phyloP scores from a whole-genome alignment of 2,329 filamentous ascomycete species.

The Penicillium sp. region DNA sequence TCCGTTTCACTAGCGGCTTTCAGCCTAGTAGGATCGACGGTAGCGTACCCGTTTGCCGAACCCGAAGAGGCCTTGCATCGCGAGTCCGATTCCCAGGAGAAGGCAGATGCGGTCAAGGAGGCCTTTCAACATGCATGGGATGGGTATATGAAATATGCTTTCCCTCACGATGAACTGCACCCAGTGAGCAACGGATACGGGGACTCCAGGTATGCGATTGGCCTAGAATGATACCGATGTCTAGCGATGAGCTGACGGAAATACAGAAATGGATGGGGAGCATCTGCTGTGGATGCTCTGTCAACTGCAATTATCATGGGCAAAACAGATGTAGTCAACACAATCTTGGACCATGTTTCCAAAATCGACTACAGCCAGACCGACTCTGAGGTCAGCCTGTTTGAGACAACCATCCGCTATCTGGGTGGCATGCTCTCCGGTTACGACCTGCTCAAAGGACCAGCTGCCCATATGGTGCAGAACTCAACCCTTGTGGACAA shows the following conservation, averaged over 20 bases:
- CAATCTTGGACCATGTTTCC: slow-evolving; percentile 71
- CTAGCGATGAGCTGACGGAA: not conserved
- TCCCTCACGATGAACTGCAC: slow-evolving; percentile 73
- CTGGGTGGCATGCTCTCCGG: slow-evolving; percentile 78
- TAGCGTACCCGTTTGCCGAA: slow-evolving; percentile 25
- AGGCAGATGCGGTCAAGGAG: slow-evolving; percentile 65
- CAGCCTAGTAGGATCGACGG: slow-evolving; percentile 26
- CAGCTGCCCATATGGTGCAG: slow-evolving; percentile 56
- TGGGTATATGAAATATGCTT: slow-evolving; percentile 73
- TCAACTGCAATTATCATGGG: slow-evolving; percentile 79
- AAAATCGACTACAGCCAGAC: slow-evolving; percentile 71
- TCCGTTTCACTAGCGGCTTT: slow-evolving; percentile 30
- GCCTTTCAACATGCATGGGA: slow-evolving; percentile 72
- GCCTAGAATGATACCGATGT: not conserved
- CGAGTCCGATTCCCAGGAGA: slow-evolving; percentile 22
- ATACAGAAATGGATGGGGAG: slow-evolving; percentile 77
- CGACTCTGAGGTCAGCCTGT: slow-evolving; percentile 67
- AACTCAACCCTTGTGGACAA: slow-evolving; percentile 55
- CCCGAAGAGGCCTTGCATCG: slow-evolving; percentile 16
- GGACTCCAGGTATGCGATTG: slow-evolving; percentile 65
- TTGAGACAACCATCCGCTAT: slow-evolving; percentile 90
- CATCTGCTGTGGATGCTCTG: slow-evolving; percentile 77
- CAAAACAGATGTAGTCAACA: slow-evolving; percentile 65
- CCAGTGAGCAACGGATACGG: slow-evolving; percentile 66
- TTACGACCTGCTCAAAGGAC: slow-evolving; percentile 67